These are phyloP conservation scores for Saccharomycopsis hybrid DNA, from an alignment of 1,139 yeast species.

Conservation along the genomic window DNA sequence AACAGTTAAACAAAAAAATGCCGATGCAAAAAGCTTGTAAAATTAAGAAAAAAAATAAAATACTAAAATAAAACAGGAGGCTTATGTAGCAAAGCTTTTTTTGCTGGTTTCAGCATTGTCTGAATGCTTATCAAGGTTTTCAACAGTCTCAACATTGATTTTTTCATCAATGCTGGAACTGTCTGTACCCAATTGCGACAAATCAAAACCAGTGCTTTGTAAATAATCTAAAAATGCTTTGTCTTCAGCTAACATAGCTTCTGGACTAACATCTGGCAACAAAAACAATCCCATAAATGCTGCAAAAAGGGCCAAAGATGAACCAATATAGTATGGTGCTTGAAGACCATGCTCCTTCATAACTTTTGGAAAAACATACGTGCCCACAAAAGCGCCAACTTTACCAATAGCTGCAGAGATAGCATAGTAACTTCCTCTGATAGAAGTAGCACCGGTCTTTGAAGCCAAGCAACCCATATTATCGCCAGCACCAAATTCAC, in stretches of 20 bases:
- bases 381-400: constrained; percentile 87
- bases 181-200: constrained; percentile 29
- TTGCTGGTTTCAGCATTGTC: too few species aligned
- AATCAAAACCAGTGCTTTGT: constrained; percentile 51
- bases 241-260: constrained; percentile 76
- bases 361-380: constrained; percentile 78
- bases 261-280: constrained; percentile 78
- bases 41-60: too few species aligned
- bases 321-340: constrained; percentile 78
- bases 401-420: constrained; percentile 89
- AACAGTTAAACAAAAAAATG: too few species aligned
- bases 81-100: too few species aligned
- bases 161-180: not conserved
- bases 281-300: constrained; percentile 64
- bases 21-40: too few species aligned
- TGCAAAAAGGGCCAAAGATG: constrained; percentile 67
- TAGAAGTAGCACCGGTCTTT: constrained; percentile 78
- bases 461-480: constrained; percentile 84
- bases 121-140: too few species aligned
- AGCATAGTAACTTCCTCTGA: constrained; percentile 88
- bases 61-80: too few species aligned
- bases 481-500: constrained; percentile 95
- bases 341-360: constrained; percentile 48
- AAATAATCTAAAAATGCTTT: constrained; percentile 59
- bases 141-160: not conserved